These are phyloP conservation scores for Veloboletus limbatus DNA, from an alignment of 1,284 basidiomycete genomes.

Conservation along the genomic window DNA sequence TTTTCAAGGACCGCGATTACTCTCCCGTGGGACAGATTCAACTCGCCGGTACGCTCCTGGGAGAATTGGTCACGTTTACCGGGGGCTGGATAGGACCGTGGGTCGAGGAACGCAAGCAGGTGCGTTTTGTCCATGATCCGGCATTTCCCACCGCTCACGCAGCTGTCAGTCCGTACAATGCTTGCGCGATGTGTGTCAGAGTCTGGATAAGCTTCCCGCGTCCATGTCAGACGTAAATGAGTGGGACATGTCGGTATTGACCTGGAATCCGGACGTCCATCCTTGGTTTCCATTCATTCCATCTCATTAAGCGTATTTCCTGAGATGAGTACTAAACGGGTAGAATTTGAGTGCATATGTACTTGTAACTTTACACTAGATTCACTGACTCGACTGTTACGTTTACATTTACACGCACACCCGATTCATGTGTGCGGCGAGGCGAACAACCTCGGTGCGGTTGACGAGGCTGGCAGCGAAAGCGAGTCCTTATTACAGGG, in stretches of 20 bases:
- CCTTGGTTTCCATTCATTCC: slow-evolving; percentile 54
- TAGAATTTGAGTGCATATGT: too few relatives aligned
- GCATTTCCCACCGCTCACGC: neutral
- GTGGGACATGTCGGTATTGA: slow-evolving; percentile 35
- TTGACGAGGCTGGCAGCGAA: slow-evolving; percentile 35
- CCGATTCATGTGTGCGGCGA: slow-evolving; percentile 26
- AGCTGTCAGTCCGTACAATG: slow-evolving; percentile 27
- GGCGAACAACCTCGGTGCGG: slow-evolving; percentile 14
- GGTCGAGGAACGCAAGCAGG: slow-evolving; percentile 37
- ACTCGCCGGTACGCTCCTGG: slow-evolving; percentile 41
- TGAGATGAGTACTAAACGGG: too few relatives aligned
- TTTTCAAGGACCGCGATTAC: slow-evolving; percentile 35
- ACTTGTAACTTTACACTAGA: too few relatives aligned
- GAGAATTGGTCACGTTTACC: slow-evolving; percentile 29
- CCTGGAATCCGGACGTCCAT: slow-evolving; percentile 42
- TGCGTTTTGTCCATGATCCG: slow-evolving; percentile 3
- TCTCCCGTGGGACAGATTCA: slow-evolving; percentile 39
- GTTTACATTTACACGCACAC: too few relatives aligned
- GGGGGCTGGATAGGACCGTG: slow-evolving; percentile 40
- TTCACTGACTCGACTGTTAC: too few relatives aligned
- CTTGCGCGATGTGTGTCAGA: slow-evolving; percentile 28
- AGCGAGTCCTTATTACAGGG: slow-evolving; percentile 41
- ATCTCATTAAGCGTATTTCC: too few relatives aligned
- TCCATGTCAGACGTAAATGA: slow-evolving; percentile 24
- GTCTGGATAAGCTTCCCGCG: slow-evolving; percentile 32